These are phyloP conservation scores for Neofusicoccum sp. DNA, from an alignment of 2,329 filamentous ascomycete genomes.

Conservation along the genomic window DNA sequence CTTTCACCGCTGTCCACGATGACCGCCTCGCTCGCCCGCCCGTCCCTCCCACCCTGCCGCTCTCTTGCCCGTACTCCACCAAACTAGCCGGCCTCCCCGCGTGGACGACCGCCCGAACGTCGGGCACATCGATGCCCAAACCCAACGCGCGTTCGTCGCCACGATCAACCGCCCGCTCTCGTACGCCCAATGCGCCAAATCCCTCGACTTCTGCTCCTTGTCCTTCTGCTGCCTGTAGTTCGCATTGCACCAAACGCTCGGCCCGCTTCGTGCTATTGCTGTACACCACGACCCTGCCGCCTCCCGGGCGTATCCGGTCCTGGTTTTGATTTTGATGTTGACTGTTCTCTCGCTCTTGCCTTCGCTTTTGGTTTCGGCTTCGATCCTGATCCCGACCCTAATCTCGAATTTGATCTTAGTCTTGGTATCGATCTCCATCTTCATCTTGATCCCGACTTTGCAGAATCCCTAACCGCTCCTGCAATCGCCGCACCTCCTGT, in stretches of 20 bases:
- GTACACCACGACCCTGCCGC: not conserved
- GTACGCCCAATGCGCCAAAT: slow-evolving; percentile 13
- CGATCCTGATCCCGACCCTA: no score
- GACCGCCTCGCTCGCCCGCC: not conserved
- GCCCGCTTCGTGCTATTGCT: not conserved
- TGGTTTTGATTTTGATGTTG: no score
- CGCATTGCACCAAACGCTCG: not conserved
- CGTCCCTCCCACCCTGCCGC: not conserved
- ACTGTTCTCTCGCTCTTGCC: no score
- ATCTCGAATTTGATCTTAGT: no score
- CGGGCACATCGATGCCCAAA: not conserved
- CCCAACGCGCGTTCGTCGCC: not conserved
- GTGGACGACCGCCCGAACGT: not conserved
- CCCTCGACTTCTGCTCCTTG: slow-evolving; percentile 11
- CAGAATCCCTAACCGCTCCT: not conserved
- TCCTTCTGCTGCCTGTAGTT: not conserved
- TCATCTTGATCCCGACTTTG: no score
- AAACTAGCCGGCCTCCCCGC: not conserved
- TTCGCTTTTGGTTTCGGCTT: no score
- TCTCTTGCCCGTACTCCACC: not conserved
- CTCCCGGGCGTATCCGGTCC: no score
- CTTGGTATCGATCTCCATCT: no score
- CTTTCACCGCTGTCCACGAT: no score
- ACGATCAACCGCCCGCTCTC: not conserved
- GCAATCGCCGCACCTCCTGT: not conserved